Evolutionary conservation across 768 basidiomycete species (phyloP), one percentile per base, ranked within the genome.

Genomic region (Paxillus involutus): DNA sequence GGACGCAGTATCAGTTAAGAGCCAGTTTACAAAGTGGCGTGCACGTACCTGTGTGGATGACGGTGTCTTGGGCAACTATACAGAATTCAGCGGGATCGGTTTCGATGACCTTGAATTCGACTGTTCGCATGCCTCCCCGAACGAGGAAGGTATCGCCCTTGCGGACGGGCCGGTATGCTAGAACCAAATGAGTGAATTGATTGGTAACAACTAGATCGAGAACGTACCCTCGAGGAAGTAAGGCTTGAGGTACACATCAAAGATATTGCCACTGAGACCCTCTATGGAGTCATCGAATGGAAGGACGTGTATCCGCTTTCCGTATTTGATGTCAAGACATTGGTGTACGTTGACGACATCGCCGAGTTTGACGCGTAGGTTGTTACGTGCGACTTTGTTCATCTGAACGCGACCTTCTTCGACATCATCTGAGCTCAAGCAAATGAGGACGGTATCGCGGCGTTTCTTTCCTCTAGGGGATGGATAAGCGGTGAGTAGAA

Each of bases 381-480:
- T 98, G 78, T 98, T 96, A 53, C 97, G 92, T n/a, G 97, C 97
- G 35, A 99, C 97, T 74, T 98, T 98, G 86, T 99, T 99, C 75
- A 99, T 77, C 65, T 97, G 95, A 59, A 99, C 95, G 70, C 92
- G 91, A 53, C 97, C 96, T 73, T 98, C 97, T 63, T 98, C 97
- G 57, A 98, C 92, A 57, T 96, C 93, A 65, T 98, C 97, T 39
- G 90, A 91, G 66, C 89, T 90, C 66, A 99, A 73, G 66, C 94
- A 97, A 70, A 98, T 98, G 57, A 99, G 86, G 41, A 99, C 97
- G 8, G 96, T 98, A 64, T 98, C 95, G 64, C 89, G 87, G 67
- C 97, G 87, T 79, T 97, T 95, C 83, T 98, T 98, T 44, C 97
- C 96, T 56, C 95, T 94, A 47, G 39, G 48, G 24, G 16, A 42